Percentiles rank a stretch among this genome's conserved stretches.
These are phyloP conservation scores for Ustilago vetiveriae DNA, from an alignment of 1,284 basidiomycete genomes.

Conservation along the genomic window DNA sequence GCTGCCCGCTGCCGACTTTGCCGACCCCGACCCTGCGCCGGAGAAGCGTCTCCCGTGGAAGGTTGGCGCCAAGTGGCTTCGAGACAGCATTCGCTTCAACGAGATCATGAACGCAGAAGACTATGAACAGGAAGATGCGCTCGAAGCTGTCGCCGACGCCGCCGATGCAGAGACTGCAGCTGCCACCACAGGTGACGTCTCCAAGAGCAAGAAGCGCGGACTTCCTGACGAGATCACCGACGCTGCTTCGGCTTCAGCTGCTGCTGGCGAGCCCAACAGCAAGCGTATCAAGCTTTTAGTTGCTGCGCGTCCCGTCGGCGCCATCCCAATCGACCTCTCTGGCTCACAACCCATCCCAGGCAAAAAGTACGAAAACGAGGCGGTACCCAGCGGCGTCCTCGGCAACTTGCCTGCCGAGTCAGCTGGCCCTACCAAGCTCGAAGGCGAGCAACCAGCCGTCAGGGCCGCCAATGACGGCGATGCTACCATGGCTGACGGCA, in stretches of 20 bases:
- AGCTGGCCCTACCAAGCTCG: slow-evolving; percentile 23
- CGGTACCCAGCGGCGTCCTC: slow-evolving; percentile 56
- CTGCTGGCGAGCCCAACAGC: slow-evolving; percentile 30
- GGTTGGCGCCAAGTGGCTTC: slow-evolving; percentile 60
- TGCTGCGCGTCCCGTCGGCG: slow-evolving; percentile 57
- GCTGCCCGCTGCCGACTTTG: slow-evolving; percentile 65
- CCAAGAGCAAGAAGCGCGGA: slow-evolving; percentile 57
- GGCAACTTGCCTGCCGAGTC: slow-evolving; percentile 61
- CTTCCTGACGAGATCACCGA: slow-evolving; percentile 64
- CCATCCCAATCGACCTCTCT: slow-evolving; percentile 62
- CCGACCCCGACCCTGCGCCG: slow-evolving; percentile 64
- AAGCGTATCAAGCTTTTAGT: slow-evolving; percentile 66
- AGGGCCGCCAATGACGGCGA: slow-evolving; percentile 55
- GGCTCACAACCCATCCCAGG: slow-evolving; percentile 63
- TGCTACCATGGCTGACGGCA: slow-evolving; percentile 52
- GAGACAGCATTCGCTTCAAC: slow-evolving; percentile 62
- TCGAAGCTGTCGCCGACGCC: slow-evolving; percentile 25
- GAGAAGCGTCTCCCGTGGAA: slow-evolving; percentile 54
- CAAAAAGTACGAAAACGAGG: slow-evolving; percentile 65
- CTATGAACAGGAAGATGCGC: slow-evolving; percentile 61
- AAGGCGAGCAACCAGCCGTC: slow-evolving; percentile 40
- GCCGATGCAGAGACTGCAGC: slow-evolving; percentile 29
- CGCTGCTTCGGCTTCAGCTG: slow-evolving; percentile 36
- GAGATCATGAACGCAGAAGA: slow-evolving; percentile 67
- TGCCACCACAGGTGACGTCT: slow-evolving; percentile 13